Conservation (phyloP, 1,139 yeast genomes). For the Kodamaea sp. region DNA sequence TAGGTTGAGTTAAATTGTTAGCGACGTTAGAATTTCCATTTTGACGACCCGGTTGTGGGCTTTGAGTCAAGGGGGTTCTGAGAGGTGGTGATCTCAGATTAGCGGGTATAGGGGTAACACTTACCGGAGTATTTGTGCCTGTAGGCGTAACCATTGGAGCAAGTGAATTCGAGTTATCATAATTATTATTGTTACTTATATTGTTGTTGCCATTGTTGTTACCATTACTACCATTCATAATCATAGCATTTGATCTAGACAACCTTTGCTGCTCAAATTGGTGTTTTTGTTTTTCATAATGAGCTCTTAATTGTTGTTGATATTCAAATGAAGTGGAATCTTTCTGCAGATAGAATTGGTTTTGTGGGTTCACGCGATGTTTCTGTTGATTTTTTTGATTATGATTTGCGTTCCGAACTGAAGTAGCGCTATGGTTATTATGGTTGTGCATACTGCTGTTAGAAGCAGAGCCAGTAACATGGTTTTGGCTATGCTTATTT, state of each 20-base stretch:
- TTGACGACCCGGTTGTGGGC: constrained; percentile 6
- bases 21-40: constrained; percentile 4
- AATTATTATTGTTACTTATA: constrained; percentile 6
- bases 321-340: constrained; percentile 19
- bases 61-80: constrained; percentile 6
- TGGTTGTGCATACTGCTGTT: constrained; percentile 14
- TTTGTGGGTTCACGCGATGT: constrained; percentile 6
- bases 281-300: constrained; percentile 26
- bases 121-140: constrained; percentile 2
- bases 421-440: constrained; percentile 5
- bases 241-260: constrained; percentile 3
- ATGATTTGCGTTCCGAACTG: constrained; percentile 9
- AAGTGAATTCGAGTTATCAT: constrained; percentile 1
- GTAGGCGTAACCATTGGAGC: constrained; percentile 6
- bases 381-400: constrained; percentile 6
- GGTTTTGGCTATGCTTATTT: constrained; percentile 5
- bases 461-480: constrained; percentile 6
- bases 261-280: constrained; percentile 13
- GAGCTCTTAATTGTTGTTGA: constrained; percentile 26
- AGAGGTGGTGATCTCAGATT: constrained; percentile 4
- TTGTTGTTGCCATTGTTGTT: constrained; percentile 12
- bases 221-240: constrained; percentile 4
- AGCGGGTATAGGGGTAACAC: constrained; percentile 4
- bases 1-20: too few relatives aligned
- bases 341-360: constrained; percentile 6